Base-by-base conservation (phyloP, 192 early-diverging fungal species). In the Coemansia aciculifera region DNA sequence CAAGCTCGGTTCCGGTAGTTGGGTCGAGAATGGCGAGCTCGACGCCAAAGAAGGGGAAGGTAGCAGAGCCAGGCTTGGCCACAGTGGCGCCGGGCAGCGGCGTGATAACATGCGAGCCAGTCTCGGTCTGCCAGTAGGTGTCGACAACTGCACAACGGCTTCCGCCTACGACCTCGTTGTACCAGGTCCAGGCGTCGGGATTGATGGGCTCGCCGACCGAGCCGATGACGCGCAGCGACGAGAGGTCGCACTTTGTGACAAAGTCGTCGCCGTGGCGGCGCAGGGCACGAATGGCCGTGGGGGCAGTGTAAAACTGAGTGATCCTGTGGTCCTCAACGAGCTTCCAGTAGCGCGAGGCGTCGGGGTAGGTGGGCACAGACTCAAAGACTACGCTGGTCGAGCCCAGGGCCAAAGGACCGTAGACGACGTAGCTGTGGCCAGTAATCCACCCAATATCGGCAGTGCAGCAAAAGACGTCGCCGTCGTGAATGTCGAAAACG, bases 171-270 rank as follows among this genome's bases (percentile, higher is more conserved):
- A 93, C 88, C 61, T 93, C 87, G 86, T 94, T 86, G 85, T 98
- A 98, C 96, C 96, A 98, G 68, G 88, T 84, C 96, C 96, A 98
- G 19, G 96, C 95, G 69, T 97, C 94, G 43, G 95, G 94, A 78
- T 97, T 95, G 83, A 98, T 98, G 57, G 96, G 96, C 80, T 98
- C 96, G 61, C 96, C 96, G 12, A 98, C 96, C 17, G 93, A 92
- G 46, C 95, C 96, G 32, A 98, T 89, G 36, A 97, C 90, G 66
- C 95, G 89, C 60, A 98, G 88, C 17, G 89, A 87, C 32, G 88
- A 89, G 59, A 98, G 85, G 51, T 93, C 90, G 84, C 92, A 90
- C 36, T 85, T 84, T 57, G 87, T 85, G 31, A 98, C 87, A 81
- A 84, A 86, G 7, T 89, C 77, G 62, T 95, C 88, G 71, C 95